Conservation (phyloP, 2,329 filamentous ascomycete species). For the Sporothrix dimorphospora region DNA sequence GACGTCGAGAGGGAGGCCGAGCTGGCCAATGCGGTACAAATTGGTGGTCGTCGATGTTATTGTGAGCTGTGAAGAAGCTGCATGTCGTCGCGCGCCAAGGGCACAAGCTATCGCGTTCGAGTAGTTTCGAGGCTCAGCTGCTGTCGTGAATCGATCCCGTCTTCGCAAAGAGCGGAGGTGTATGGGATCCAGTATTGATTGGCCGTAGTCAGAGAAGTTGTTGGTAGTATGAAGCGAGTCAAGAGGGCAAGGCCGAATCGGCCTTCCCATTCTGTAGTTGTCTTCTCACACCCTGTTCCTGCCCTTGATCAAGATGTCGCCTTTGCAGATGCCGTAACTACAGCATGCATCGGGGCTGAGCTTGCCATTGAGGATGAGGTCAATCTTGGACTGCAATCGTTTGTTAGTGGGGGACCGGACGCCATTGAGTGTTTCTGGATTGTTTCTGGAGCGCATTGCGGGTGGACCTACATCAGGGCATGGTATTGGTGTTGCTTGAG, state of each 20-base stretch:
- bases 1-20: too few relatives aligned
- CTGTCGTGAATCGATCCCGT: background rate
- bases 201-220: background rate
- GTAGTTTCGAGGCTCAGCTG: too few relatives aligned
- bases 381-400: conserved; percentile 41
- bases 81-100: too few relatives aligned
- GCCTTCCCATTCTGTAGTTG: background rate
- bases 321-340: conserved; percentile 57
- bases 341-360: conserved; percentile 56
- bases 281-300: conserved; percentile 6
- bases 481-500: conserved; percentile 43
- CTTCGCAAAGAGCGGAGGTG: background rate
- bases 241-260: background rate
- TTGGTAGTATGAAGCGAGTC: background rate
- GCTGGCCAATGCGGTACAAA: too few relatives aligned
- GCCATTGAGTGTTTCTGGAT: background rate
- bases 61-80: too few relatives aligned
- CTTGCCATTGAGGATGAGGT: conserved; percentile 52
- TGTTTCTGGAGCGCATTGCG: background rate
- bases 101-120: too few relatives aligned
- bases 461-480: conserved; percentile 45
- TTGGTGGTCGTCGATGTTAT: too few relatives aligned
- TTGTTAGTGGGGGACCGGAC: background rate
- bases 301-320: conserved; percentile 49
- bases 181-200: background rate